Evolutionary conservation across 108 stramenopile genomes (phyloP).

Genomic region (Stephanodiscus minutulus): DNA sequence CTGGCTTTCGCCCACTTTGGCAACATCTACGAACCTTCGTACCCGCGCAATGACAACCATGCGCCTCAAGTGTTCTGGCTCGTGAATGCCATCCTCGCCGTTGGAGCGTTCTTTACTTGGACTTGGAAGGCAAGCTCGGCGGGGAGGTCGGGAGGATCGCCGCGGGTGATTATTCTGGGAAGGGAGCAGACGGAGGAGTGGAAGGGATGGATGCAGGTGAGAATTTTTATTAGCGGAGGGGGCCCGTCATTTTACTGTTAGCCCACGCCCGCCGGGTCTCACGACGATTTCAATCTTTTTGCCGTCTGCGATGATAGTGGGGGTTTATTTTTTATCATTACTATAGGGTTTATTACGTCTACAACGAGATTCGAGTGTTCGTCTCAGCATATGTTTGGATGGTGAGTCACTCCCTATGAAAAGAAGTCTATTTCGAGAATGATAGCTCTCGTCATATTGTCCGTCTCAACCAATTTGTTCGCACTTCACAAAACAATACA

Average conservation of each 20-base stretch:
- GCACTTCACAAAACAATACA: background rate
- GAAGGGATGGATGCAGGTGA: constrained; percentile 97
- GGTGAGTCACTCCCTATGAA: constrained; percentile 28
- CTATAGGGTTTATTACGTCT: constrained; percentile 84
- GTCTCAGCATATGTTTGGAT: constrained; percentile 93
- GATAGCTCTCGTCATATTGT: background rate
- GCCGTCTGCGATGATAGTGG: constrained; percentile 20
- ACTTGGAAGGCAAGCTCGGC: constrained; percentile 47
- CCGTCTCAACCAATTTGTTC: background rate
- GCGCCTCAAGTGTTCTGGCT: constrained; percentile 65
- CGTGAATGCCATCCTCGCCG: constrained; percentile 49
- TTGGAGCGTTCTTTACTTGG: constrained; percentile 44
- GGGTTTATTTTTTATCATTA: constrained; percentile 92
- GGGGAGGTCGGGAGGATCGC: constrained; percentile 41
- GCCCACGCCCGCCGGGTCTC: background rate
- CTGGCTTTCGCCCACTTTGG: constrained; percentile 55
- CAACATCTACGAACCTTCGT: constrained; percentile 57
- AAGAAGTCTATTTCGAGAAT: background rate
- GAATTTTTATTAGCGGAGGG: constrained; percentile 66
- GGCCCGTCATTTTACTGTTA: background rate
- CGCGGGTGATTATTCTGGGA: constrained; percentile 60
- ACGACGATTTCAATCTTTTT: background rate
- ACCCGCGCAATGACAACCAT: constrained; percentile 74
- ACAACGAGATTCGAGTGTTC: constrained; percentile 93
- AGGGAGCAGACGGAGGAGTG: constrained; percentile 87